Percentiles rank a stretch among this genome's conserved stretches.
phyloP scores from a whole-genome alignment of 2,329 filamentous ascomycete genomes.

The Byssochlamys sp. region DNA sequence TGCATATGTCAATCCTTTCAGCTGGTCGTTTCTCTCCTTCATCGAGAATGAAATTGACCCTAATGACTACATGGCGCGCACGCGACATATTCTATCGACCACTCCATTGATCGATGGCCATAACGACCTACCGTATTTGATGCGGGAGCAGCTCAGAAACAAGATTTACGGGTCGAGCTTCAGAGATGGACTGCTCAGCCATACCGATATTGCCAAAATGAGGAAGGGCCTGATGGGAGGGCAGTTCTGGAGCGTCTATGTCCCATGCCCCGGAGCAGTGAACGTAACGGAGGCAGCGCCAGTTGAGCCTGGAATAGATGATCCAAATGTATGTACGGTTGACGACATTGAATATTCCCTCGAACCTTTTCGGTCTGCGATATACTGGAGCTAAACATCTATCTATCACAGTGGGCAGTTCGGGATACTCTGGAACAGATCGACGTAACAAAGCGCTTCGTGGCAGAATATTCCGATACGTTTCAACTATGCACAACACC shows the following conservation, averaged over 20 bases:
- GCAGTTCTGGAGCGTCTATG: conserved; percentile 22
- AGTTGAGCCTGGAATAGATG: conserved; percentile 4
- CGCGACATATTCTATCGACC: conserved; percentile 8
- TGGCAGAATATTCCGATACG: conserved; percentile 5
- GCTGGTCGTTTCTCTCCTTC: background rate
- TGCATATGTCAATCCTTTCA: background rate
- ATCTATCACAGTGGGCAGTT: conserved; percentile 4
- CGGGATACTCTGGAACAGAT: conserved; percentile 17
- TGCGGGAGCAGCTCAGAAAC: conserved; percentile 13
- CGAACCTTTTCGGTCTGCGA: background rate
- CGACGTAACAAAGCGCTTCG: conserved; percentile 12
- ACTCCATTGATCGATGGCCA: conserved; percentile 21
- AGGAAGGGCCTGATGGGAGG: conserved; percentile 18
- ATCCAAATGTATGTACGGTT: conserved; percentile 5
- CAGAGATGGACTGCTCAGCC: conserved; percentile 8
- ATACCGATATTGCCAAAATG: conserved; percentile 19
- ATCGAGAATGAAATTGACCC: background rate
- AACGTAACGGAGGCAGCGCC: background rate
- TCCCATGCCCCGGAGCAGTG: conserved; percentile 13
- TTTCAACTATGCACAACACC: conserved; percentile 11
- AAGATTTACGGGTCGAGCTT: conserved; percentile 12
- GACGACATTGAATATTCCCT: background rate
- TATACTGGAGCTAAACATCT: background rate
- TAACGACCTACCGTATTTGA: conserved; percentile 19
- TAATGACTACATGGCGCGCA: conserved; percentile 3